Evolutionary conservation across 805 yeast genomes (phyloP), one percentile per base, ranked within the genome.

Genomic region (Grigorovia jiainica): DNA sequence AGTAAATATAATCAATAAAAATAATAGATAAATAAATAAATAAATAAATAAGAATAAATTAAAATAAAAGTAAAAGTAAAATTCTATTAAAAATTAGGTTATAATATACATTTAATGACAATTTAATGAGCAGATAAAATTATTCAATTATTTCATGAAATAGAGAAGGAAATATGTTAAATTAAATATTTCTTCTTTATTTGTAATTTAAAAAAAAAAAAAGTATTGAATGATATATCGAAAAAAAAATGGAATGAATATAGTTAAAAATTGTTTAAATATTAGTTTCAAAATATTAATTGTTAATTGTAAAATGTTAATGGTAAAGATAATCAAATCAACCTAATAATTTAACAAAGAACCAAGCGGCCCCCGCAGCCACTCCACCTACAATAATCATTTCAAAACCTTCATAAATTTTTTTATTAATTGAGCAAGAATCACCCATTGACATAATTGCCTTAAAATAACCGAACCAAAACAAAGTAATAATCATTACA

Each of bases 331-430:
- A n/a, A n/a, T n/a, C n/a, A 15, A 33, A 17, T 45, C 46, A 53
- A 38, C 55, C 95, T 46, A 90, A 78, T 48, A 81, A 61, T 59
- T 79, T 82, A 27, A 90, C 98, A 58, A 89, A 75, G 36, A 76
- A 77, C 95, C 95, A 90, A 9, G 98, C 98, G 19, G 95, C 84
- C 4, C 95, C 95, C 4, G 98, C 97, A 18, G 98, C 97, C 25
- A 83, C 67, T n/a, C 97, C 94, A 32, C 98, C 98, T 39, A 86
- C 89, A n/a, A 82, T 64, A 41, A 87, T 79, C 97, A 92, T 90
- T 65, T 87, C 94, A 16, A 82, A 43, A 35, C 97, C 97, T 62
- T 89, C 96, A 40, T 70, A 65, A 3, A 82, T 65, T 55, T 81
- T 82, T 48, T 75, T 76, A 47, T 58, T 53, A 2, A 59, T 54